Conservation (phyloP, 768 basidiomycete genomes). For the Suillus paluster region DNA sequence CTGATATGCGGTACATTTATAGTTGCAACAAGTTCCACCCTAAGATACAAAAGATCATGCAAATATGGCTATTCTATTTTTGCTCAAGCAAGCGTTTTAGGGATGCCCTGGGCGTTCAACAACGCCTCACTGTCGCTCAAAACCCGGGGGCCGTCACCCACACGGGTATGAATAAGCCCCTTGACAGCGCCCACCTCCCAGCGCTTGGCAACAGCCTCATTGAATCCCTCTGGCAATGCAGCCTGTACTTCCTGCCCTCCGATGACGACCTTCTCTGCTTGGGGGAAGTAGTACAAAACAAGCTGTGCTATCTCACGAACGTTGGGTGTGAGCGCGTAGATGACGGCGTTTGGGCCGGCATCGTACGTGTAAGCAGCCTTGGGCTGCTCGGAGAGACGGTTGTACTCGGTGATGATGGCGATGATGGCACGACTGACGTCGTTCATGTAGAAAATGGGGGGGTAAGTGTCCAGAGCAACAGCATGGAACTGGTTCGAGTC, state of each 20-base stretch:
- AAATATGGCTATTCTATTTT: not conserved
- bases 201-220: conserved; percentile 72
- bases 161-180: conserved; percentile 87
- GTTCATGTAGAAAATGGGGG: conserved; percentile 99
- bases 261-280: conserved; percentile 56
- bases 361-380: conserved; percentile 99
- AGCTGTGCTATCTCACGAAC: conserved; percentile 78
- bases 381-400: conserved; percentile 69
- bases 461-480: conserved; percentile 93
- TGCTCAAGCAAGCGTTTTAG: conserved; percentile 51
- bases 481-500: conserved; percentile 99
- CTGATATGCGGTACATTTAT: not conserved
- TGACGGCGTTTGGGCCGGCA: conserved; percentile 98
- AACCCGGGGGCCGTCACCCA: conserved; percentile 89
- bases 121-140: conserved; percentile 66
- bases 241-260: conserved; percentile 48
- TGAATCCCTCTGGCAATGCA: conserved; percentile 71
- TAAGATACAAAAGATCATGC: not conserved
- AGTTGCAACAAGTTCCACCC: not conserved
- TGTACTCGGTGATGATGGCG: conserved; percentile 88
- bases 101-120: conserved; percentile 70
- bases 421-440: conserved; percentile 96
- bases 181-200: conserved; percentile 83
- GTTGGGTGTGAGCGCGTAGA: conserved; percentile 83
- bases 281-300: conserved; percentile 87